Evolutionary conservation across 768 basidiomycete species (phyloP), one percentile per base, ranked within the genome.

Genomic region (Botryobasidium botryosum): DNA sequence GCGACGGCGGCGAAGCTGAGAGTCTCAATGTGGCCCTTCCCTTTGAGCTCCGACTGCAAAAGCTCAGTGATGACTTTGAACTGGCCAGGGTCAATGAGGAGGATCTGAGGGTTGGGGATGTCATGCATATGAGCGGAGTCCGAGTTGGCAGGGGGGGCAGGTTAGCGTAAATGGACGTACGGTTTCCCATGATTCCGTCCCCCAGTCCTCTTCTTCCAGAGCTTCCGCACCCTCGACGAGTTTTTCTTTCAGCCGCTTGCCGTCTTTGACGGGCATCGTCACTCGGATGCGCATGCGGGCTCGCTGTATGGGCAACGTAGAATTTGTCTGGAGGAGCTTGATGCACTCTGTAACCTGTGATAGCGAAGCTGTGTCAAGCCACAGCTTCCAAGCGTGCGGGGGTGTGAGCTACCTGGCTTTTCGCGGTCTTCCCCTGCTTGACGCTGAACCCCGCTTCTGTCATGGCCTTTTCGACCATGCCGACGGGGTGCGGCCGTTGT

Each of bases 391-490:
- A 28, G 23, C 32, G 26, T 23, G 36, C n/a, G 3, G 12, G 23
- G 36, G 29, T 13, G 7, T 24, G 10, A 44, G 66, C 15, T 50
- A 83, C 86, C 73, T 99, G 94, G 41, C 80, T 83, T 64, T 99
- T 99, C 4, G 90, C 91, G 18, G 72, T 80, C 67, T 96, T 96
- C 51, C 78, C 77, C 36, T 70, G 70, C 54, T 84, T 81, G 23
- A 92, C 80, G 52, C 86, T 92, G 62, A 82, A 91, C 1, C 91
- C 91, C 6, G 85, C 80, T 58, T 97, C 91, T 6, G 75, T 64
- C 92, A 99, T 92, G 0, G 90, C 90, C 62, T 94, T 97, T 58
- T 99, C 94, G 51, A 99, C 86, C 68, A 97, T 86, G 15, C 85
- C 79, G 26, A 92, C 86, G 4, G 88, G 79, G 58, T 96, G 90